Percentiles rank a stretch among this genome's conserved stretches.
Conservation (phyloP, 345 rosid species). For the Streptanthus diversifolius region DNA sequence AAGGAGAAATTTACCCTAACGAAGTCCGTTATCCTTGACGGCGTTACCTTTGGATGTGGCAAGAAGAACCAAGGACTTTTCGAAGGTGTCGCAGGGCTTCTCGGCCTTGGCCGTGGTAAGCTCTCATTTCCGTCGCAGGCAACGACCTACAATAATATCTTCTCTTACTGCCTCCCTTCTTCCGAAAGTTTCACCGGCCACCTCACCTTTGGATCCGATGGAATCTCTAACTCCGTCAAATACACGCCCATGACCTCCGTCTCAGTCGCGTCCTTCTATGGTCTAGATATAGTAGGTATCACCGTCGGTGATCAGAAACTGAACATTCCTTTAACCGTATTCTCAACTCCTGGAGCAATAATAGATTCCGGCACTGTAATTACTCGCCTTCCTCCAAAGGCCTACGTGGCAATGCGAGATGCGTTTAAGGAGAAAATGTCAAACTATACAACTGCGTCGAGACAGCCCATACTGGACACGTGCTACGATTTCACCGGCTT, state of each 20-base stretch:
- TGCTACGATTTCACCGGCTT: constrained; percentile 57
- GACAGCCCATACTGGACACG: constrained; percentile 51
- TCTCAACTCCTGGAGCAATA: constrained; percentile 42
- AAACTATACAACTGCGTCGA: constrained; percentile 44
- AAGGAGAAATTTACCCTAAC: constrained; percentile 54
- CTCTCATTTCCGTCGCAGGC: constrained; percentile 66
- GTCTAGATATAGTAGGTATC: constrained; percentile 47
- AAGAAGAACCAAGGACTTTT: constrained; percentile 56
- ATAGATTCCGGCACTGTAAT: constrained; percentile 88
- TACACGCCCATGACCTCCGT: constrained; percentile 52
- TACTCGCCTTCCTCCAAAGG: constrained; percentile 55
- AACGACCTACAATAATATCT: constrained; percentile 44
- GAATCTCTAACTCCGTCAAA: constrained; percentile 34
- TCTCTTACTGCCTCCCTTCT: constrained; percentile 83
- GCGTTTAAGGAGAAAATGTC: constrained; percentile 49
- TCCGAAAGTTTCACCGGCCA: constrained; percentile 52
- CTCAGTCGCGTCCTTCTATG: constrained; percentile 39
- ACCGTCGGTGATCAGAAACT: constrained; percentile 44
- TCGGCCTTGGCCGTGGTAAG: constrained; percentile 67
- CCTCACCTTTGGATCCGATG: constrained; percentile 55
- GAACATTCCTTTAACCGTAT: constrained; percentile 38
- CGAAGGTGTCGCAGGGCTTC: constrained; percentile 50
- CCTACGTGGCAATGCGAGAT: constrained; percentile 40
- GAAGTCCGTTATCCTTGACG: constrained; percentile 37
- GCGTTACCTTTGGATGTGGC: constrained; percentile 70